Percentiles rank a stretch among this genome's conserved stretches.
Evolutionary conservation across 805 yeast species (phyloP).

Genomic region (Candida ovalis): DNA sequence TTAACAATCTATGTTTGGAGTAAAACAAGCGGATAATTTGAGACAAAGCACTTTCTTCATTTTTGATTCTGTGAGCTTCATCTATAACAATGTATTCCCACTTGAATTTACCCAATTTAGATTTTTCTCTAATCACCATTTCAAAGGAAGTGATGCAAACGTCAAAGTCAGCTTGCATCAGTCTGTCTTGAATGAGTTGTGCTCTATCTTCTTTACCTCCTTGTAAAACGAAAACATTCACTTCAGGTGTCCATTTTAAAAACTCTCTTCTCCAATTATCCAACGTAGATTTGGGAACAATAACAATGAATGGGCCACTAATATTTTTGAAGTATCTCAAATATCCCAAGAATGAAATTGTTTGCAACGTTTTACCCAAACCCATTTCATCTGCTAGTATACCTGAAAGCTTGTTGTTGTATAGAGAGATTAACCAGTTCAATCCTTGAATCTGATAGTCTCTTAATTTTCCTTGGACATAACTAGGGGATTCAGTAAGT

Average conservation of each 20-base stretch:
- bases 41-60: slow-evolving; percentile 87
- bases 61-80: slow-evolving; percentile 95
- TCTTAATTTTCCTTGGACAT: slow-evolving; percentile 70
- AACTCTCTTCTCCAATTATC: slow-evolving; percentile 97
- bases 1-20: slow-evolving; percentile 77
- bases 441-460: slow-evolving; percentile 94
- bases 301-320: slow-evolving; percentile 86
- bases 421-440: slow-evolving; percentile 87
- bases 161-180: slow-evolving; percentile 78
- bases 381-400: slow-evolving; percentile 99
- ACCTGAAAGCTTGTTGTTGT: slow-evolving; percentile 87
- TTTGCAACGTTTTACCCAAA: slow-evolving; percentile 91
- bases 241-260: slow-evolving; percentile 94
- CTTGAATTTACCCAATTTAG: slow-evolving; percentile 70
- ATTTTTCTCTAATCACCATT: slow-evolving; percentile 86
- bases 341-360: slow-evolving; percentile 88
- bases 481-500: slow-evolving; percentile 83
- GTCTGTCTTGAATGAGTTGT: slow-evolving; percentile 50
- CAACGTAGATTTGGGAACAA: slow-evolving; percentile 92
- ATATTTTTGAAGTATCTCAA: slow-evolving; percentile 72
- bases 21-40: slow-evolving; percentile 88
- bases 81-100: slow-evolving; percentile 96
- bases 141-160: slow-evolving; percentile 90
- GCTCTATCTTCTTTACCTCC: slow-evolving; percentile 84
- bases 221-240: slow-evolving; percentile 76